Evolutionary conservation across 176 grass and related monocot species (phyloP).

Genomic region (Aegilops umbellulata): DNA sequence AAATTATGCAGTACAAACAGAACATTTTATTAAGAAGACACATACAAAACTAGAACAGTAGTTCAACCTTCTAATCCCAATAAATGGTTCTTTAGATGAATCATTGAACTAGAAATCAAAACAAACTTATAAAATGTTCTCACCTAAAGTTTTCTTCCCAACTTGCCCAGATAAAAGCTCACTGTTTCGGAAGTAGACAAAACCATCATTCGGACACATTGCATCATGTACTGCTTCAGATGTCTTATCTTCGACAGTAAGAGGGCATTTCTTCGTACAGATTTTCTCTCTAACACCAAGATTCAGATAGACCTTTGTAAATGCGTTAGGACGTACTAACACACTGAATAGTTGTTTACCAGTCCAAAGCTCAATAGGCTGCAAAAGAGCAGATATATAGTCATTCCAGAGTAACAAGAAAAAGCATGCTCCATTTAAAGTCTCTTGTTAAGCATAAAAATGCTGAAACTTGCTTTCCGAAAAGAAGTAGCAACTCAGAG

Average conservation of each 20-base stretch:
- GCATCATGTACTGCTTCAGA: conserved; percentile 28
- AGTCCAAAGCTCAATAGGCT: conserved; percentile 97
- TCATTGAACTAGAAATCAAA: neutral
- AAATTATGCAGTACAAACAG: neutral
- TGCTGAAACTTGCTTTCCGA: neutral
- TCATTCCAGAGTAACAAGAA: conserved; percentile 18
- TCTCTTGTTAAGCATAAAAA: conserved; percentile 6
- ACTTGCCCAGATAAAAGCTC: conserved; percentile 89
- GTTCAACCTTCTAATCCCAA: neutral
- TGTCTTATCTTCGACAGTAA: conserved; percentile 8
- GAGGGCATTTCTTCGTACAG: neutral
- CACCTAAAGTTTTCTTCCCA: conserved; percentile 91
- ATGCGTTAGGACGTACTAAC: conserved; percentile 84
- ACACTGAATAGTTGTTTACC: conserved; percentile 95
- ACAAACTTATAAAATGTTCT: conserved; percentile 16
- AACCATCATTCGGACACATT: conserved; percentile 92
- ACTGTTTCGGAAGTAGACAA: conserved; percentile 92
- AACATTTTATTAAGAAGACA: neutral
- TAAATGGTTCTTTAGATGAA: neutral
- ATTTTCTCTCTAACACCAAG: conserved; percentile 79
- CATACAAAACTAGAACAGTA: neutral
- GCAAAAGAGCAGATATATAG: conserved; percentile 36
- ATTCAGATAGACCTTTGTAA: conserved; percentile 89
- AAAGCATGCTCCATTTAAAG: conserved; percentile 3
- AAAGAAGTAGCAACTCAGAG: conserved; percentile 2